These are phyloP conservation scores for Chaetomiaceae sp. DNA, from an alignment of 2,329 filamentous ascomycete species.

Conservation along the genomic window DNA sequence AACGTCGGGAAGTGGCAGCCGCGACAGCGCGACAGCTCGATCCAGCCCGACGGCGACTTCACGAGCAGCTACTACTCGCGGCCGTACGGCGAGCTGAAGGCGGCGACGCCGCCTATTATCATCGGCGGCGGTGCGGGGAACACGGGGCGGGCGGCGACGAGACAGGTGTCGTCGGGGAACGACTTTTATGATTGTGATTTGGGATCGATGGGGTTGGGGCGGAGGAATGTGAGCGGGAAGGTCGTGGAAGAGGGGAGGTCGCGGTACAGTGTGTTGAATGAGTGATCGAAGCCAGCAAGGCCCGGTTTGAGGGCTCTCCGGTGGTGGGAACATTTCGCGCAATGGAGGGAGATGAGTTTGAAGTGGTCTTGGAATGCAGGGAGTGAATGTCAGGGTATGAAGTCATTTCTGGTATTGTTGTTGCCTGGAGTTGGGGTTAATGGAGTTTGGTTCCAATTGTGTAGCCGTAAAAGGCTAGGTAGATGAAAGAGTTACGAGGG, in stretches of 20 bases:
- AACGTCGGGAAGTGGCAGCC: too few relatives aligned
- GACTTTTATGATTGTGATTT: conserved; percentile 52
- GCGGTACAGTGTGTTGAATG: conserved; percentile 7
- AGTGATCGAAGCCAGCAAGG: too few relatives aligned
- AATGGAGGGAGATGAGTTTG: neutral
- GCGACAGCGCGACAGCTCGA: conserved; percentile 38
- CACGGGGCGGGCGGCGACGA: conserved; percentile 37
- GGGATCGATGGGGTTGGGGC: conserved; percentile 28
- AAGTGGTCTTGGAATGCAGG: neutral
- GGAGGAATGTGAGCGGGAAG: conserved; percentile 65
- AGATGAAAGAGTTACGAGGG: neutral
- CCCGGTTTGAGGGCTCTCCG: too few relatives aligned
- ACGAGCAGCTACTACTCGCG: conserved; percentile 35
- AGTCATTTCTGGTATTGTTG: neutral
- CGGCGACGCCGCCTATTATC: conserved; percentile 48
- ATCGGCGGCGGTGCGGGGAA: conserved; percentile 32
- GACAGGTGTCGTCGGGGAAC: conserved; percentile 49
- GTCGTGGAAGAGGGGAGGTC: conserved; percentile 56
- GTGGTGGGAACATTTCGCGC: too few relatives aligned
- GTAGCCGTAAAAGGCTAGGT: neutral
- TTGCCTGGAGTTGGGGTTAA: neutral
- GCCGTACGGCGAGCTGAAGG: conserved; percentile 53
- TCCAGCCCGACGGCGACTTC: conserved; percentile 45
- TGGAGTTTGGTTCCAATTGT: neutral
- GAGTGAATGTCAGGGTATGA: neutral